A percentile compares a stretch with the other conserved stretches of the same genome.
Evolutionary conservation across 805 yeast species (phyloP).

Genomic region (Starmerella asiatica): DNA sequence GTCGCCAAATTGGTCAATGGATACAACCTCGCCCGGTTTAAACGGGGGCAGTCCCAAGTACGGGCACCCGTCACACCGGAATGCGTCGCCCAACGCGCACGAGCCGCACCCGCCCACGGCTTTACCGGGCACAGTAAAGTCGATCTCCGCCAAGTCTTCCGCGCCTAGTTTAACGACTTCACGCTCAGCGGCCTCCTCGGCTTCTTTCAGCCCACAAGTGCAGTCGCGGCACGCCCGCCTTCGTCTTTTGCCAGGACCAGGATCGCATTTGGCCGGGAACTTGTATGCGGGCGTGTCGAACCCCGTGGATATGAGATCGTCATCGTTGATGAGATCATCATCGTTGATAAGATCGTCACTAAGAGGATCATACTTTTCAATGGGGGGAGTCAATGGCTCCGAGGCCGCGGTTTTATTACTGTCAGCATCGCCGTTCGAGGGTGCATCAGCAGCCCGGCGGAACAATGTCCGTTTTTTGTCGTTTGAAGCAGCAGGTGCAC

Average conservation of each 20-base stretch:
- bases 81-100: constrained; percentile 95
- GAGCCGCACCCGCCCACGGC: constrained; percentile 91
- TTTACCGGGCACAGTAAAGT: constrained; percentile 91
- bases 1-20: constrained; percentile 38
- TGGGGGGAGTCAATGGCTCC: constrained; percentile 34
- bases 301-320: constrained; percentile 36
- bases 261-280: constrained; percentile 48
- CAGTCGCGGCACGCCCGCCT: constrained; percentile 97
- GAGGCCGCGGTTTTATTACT: constrained; percentile 30
- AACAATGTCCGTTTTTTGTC: constrained; percentile 6
- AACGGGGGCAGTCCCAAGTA: constrained; percentile 94
- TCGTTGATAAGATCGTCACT: constrained; percentile 26
- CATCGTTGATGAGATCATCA: constrained; percentile 44
- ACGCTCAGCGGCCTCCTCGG: constrained; percentile 40
- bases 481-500: neutral
- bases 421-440: too few species aligned
- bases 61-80: constrained; percentile 97
- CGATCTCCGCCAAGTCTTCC: constrained; percentile 76
- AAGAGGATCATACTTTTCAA: too few species aligned
- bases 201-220: constrained; percentile 88
- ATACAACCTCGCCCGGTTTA: constrained; percentile 88
- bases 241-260: constrained; percentile 39
- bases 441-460: constrained; percentile 20
- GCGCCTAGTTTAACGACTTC: constrained; percentile 44
- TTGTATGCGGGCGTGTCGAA: constrained; percentile 29